Base-by-base conservation (phyloP, 2,329 filamentous ascomycete genomes). In the Phaeosphaeria sp. region DNA sequence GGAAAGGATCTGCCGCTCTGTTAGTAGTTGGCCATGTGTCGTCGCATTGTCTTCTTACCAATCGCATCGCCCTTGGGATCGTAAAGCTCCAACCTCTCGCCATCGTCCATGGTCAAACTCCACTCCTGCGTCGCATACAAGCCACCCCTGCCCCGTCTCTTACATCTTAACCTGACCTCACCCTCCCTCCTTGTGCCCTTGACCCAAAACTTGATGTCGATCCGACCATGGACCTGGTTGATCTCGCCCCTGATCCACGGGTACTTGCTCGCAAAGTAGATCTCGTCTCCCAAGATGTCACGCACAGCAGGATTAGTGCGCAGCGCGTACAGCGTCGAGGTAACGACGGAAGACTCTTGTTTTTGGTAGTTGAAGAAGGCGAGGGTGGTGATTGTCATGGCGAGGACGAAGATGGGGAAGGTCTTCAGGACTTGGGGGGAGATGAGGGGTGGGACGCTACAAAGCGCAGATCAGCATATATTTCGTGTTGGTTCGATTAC, bases 361-460 rank as follows among this genome's bases (percentile, higher is more conserved):
- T 97, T 97, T 78, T 99, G 94, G 86, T 99, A 98, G 85, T 99
- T 99, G 90, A 99, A 98, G 78, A 99, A 97, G 67, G 90, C 92
- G 59, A 96, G 81, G 65, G 89, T 89, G 65, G 89, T 90, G 54
- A 84, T 83, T 49, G 86, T 85, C 67, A 97, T 87, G 62, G 92
- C 82, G 62, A 85, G 78, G 52, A 90, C 75, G 84, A 98, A 98
- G 75, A 96, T 81, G 53, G 94, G 94, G 33, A 97, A 79, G 0
- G 92, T 92, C 68, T 86, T 85, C 54, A 63, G 44, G 54, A 76
- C 61, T 62, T 75, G 70, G 0, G 58, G 63, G 46, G 72, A 64
- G 43, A 76, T 72, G n/a, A 75, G 58, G 18, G 74, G 74, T 5
- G 74, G 74, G 23, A 76, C 55, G n/a, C 74, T 76, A 50, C 6